Base-by-base conservation (phyloP, 176 grass and related monocot species). In the Triticum turgidum region DNA sequence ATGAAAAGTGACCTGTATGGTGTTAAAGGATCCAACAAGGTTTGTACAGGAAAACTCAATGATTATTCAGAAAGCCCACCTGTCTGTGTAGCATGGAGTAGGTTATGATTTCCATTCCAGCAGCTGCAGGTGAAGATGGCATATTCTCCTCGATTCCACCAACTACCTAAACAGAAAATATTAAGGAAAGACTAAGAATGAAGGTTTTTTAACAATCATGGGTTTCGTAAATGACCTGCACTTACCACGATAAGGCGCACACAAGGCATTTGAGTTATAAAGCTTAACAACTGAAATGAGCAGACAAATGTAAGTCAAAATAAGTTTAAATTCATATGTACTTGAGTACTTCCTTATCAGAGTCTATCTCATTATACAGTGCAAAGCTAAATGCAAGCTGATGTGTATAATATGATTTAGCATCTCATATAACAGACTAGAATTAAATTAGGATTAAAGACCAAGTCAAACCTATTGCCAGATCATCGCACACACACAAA, bases 101-200 rank as follows among this genome's bases (percentile, higher is more conserved):
- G 61, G 93, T 82, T 83, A 98, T 83, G 67, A 98, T 93, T 83
- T 95, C 62, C 34, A 93, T 69, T 82, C 86, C 83, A 87, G 73
- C 78, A 88, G 35, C 80, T 87, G 86, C 47, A 7, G 92, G 71
- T 80, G 89, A 22, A 6, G 83, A 61, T 56, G 91, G 91, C 86
- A 98, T 92, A 72, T 89, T 93, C 82, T 82, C 81, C 81, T 95
- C 91, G 11, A 80, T 83, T 78, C 88, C 93, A 74, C 91, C 93
- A 86, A 95, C 86, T 35, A 98, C 91, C 93, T 98, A 81, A 51
- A 49, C 45, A 75, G 74, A 87, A 89, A 13, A 79, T 73, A 80
- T 70, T 78, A 80, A 35, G 0, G 8, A 9, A 63, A 61, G 18
- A 64, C 11, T 21, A 21, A 56, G 34, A 85, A 49, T 4, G 61